A percentile compares a stretch with the other conserved stretches of the same genome.
Evolutionary conservation across 345 rosid species (phyloP).

Genomic region (Arabis hirsuta): DNA sequence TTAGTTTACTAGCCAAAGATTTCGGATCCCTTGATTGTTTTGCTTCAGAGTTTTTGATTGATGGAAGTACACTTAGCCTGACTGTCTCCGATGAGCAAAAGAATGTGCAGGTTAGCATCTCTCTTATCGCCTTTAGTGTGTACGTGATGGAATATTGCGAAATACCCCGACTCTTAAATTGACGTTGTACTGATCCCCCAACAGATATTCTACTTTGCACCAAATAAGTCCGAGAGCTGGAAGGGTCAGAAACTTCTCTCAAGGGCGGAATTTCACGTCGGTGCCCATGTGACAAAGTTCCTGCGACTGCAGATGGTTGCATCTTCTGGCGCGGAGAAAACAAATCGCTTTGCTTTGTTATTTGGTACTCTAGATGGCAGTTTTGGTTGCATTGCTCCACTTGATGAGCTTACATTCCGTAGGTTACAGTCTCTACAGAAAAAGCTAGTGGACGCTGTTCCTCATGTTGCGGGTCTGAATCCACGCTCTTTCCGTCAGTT

Average conservation of each 20-base stretch:
- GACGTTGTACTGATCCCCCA: slow-evolving; percentile 8
- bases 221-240: slow-evolving; percentile 97
- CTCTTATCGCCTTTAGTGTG: neutral
- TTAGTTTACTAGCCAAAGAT: slow-evolving; percentile 91
- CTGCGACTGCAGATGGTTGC: slow-evolving; percentile 89
- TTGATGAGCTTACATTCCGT: slow-evolving; percentile 90
- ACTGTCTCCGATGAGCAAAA: slow-evolving; percentile 94
- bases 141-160: slow-evolving; percentile 18
- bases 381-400: slow-evolving; percentile 92
- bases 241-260: slow-evolving; percentile 97
- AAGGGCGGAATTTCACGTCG: slow-evolving; percentile 92
- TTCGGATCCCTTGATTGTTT: slow-evolving; percentile 91
- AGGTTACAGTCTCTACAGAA: slow-evolving; percentile 90
- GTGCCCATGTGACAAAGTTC: slow-evolving; percentile 91
- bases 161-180: neutral
- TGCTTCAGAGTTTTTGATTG: slow-evolving; percentile 96
- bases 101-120: slow-evolving; percentile 76
- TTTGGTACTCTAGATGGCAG: slow-evolving; percentile 96
- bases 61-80: slow-evolving; percentile 93
- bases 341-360: slow-evolving; percentile 83
- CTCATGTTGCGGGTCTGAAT: slow-evolving; percentile 92
- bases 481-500: slow-evolving; percentile 95
- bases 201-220: slow-evolving; percentile 94
- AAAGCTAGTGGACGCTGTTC: slow-evolving; percentile 88
- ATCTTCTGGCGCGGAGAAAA: slow-evolving; percentile 71